Conservation (phyloP, 176 grass and related monocot genomes). For the Cymbopogon citratus region DNA sequence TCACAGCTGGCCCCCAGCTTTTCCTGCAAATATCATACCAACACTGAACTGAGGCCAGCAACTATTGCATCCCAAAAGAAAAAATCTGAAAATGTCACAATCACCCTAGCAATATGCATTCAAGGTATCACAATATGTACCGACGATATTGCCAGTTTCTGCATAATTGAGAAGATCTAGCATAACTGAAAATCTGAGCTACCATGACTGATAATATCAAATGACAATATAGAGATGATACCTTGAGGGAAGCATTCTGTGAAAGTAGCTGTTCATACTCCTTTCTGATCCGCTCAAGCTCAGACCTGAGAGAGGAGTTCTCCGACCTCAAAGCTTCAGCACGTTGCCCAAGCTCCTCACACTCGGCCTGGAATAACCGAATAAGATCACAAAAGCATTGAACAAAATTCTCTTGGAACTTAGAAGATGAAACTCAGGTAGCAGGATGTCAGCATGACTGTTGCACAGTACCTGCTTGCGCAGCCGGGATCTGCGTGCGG, state of each 20-base stretch:
- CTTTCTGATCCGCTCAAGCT: conserved; percentile 69
- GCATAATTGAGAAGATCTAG: not conserved
- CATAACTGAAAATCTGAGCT: not conserved
- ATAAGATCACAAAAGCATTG: not conserved
- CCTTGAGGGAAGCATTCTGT: conserved; percentile 90
- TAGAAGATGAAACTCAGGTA: not conserved
- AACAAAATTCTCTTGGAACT: not conserved
- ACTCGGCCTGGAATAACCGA: conserved; percentile 61
- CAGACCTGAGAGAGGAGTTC: conserved; percentile 69
- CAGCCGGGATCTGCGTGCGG: conserved; percentile 78
- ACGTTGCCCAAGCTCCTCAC: conserved; percentile 74
- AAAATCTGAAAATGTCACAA: not conserved
- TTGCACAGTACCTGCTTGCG: conserved; percentile 73
- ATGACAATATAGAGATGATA: not conserved
- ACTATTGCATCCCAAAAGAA: not conserved
- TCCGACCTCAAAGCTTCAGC: conserved; percentile 74
- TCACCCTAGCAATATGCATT: not conserved
- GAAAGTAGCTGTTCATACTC: conserved; percentile 67
- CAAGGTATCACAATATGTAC: not conserved
- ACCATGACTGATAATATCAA: not conserved
- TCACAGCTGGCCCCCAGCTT: conserved; percentile 50
- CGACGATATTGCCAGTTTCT: not conserved
- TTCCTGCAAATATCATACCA: conserved; percentile 41
- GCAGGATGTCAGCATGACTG: not conserved
- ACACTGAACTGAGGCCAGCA: not conserved